phyloP scores from a whole-genome alignment of 306 rosid genomes.

The Betula pendula region DNA sequence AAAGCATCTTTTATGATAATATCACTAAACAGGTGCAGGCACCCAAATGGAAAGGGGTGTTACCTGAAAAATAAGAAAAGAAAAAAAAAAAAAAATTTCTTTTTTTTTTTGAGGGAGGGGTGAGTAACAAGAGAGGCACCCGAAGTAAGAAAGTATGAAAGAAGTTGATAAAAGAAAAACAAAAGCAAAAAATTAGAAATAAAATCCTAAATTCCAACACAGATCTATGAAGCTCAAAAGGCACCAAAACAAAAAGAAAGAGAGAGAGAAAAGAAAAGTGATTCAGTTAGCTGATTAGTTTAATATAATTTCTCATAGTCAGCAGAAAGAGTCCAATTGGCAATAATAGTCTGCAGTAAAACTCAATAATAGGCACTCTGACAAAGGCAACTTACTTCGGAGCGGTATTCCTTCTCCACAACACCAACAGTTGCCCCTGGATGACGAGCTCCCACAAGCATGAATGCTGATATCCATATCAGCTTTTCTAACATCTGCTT shows the following conservation, averaged over 20 bases:
- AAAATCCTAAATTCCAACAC: not conserved
- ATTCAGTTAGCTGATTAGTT: not conserved
- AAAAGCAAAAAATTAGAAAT: not conserved
- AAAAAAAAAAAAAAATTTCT: too few species aligned
- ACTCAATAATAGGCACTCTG: too few species aligned
- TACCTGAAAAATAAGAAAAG: too few species aligned
- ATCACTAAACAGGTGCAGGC: too few species aligned
- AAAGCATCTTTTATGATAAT: too few species aligned
- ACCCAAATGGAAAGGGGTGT: too few species aligned
- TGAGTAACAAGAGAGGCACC: too few species aligned
- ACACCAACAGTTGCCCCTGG: conserved; percentile 79
- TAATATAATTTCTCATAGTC: not conserved
- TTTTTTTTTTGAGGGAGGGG: too few species aligned
- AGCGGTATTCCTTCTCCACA: conserved; percentile 74
- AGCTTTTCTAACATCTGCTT: conserved; percentile 96
- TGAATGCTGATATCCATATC: conserved; percentile 91
- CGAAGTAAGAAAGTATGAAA: not conserved
- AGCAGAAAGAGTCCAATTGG: not conserved
- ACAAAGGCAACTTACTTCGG: conserved; percentile 65
- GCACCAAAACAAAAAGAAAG: not conserved
- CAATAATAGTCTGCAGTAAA: conserved; percentile 3
- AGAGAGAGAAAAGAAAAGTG: too few species aligned
- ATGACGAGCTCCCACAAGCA: conserved; percentile 96
- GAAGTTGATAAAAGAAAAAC: not conserved
- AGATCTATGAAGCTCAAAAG: not conserved